Evolutionary conservation across 495 filamentous ascomycete genomes (phyloP).

Genomic region (Annulohypoxylon maeteangense): DNA sequence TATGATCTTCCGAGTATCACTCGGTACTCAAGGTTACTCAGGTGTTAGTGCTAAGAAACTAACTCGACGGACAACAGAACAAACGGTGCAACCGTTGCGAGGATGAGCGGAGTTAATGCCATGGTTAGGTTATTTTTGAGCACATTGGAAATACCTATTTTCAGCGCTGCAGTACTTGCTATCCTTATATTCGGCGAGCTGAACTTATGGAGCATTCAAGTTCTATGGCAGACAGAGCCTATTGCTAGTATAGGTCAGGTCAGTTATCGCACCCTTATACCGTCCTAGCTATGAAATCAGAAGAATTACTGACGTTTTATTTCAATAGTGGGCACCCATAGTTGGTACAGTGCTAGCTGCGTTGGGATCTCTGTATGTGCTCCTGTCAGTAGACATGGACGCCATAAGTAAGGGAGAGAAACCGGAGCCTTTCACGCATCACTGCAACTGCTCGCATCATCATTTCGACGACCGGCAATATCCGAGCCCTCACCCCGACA

Average conservation of each 20-base stretch:
- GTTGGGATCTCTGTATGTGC: constrained; percentile 64
- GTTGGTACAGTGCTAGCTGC: constrained; percentile 64
- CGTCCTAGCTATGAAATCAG: neutral
- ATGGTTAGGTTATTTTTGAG: constrained; percentile 57
- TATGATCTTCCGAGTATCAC: neutral
- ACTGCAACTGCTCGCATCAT: constrained; percentile 46
- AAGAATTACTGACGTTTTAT: neutral
- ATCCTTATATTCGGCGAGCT: constrained; percentile 66
- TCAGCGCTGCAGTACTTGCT: constrained; percentile 62
- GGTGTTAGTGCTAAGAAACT: neutral
- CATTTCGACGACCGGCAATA: constrained; percentile 24
- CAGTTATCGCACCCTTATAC: neutral
- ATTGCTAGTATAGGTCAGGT: constrained; percentile 62
- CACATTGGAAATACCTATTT: constrained; percentile 64
- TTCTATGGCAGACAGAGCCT: constrained; percentile 65
- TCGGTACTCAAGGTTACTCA: neutral
- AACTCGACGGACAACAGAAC: constrained; percentile 47
- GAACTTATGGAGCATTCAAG: constrained; percentile 65
- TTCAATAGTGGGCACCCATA: constrained; percentile 66
- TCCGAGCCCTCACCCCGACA: neutral
- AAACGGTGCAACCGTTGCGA: constrained; percentile 62
- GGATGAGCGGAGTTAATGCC: constrained; percentile 60
- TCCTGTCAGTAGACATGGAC: constrained; percentile 51
- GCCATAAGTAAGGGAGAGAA: constrained; percentile 32
- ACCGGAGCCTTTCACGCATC: constrained; percentile 16